Evolutionary conservation across 768 basidiomycete species (phyloP).

Genomic region (Stropharia rugosoannulata): DNA sequence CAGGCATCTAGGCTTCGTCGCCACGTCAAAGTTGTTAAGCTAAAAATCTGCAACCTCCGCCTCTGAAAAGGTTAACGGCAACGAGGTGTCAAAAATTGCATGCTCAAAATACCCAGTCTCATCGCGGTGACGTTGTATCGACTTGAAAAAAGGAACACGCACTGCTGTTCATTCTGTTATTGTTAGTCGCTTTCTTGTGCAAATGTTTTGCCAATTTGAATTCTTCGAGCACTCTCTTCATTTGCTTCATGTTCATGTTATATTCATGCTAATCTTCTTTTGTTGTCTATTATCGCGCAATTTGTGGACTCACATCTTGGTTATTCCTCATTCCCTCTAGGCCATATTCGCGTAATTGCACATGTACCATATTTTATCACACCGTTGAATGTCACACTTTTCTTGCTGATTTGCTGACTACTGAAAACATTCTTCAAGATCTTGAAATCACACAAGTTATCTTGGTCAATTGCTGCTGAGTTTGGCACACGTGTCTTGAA

Average conservation of each 20-base stretch:
- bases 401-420: background rate
- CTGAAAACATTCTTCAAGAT: background rate
- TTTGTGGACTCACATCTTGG: background rate
- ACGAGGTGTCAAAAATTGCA: background rate
- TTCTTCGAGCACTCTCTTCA: no score
- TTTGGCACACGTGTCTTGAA: background rate
- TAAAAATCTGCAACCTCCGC: background rate
- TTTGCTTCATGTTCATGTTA: no score
- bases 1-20: background rate
- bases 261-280: background rate
- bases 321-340: background rate
- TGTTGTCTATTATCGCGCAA: background rate
- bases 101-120: background rate
- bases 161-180: background rate
- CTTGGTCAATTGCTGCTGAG: background rate
- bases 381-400: background rate
- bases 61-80: background rate
- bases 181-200: background rate
- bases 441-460: background rate
- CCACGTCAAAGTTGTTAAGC: background rate
- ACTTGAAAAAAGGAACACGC: background rate
- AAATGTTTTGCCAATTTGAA: background rate
- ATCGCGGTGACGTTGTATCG: no score
- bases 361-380: constrained; percentile 5
- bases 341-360: background rate